Evolutionary conservation across 495 filamentous ascomycete species (phyloP).

Genomic region (Xylaria sp.): DNA sequence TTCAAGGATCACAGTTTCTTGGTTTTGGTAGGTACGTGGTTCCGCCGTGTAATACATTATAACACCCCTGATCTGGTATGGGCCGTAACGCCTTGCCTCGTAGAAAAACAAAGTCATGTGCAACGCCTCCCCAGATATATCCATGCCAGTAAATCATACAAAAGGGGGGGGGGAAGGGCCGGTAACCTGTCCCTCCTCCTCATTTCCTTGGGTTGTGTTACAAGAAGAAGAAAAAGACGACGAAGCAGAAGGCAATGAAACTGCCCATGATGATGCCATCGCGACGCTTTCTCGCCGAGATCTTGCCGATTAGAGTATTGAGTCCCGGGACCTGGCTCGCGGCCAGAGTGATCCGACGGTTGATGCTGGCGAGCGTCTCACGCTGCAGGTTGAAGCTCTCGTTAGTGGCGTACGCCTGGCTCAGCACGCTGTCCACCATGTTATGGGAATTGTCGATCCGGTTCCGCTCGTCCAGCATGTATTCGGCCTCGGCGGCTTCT

Average conservation of each 20-base stretch:
- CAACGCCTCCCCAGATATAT: slow-evolving; percentile 21
- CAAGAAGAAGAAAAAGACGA: slow-evolving; percentile 84
- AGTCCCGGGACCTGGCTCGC: slow-evolving; percentile 92
- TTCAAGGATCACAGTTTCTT: neutral
- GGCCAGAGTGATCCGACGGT: slow-evolving; percentile 84
- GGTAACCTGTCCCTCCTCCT: neutral
- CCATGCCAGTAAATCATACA: slow-evolving; percentile 21
- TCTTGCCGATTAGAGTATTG: slow-evolving; percentile 90
- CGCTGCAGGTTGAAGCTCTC: slow-evolving; percentile 88
- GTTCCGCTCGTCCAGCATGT: slow-evolving; percentile 91
- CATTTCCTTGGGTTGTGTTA: slow-evolving; percentile 42
- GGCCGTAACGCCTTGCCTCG: slow-evolving; percentile 28
- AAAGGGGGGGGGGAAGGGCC: neutral
- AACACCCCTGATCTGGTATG: slow-evolving; percentile 7
- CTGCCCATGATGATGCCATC: slow-evolving; percentile 92
- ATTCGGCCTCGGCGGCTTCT: slow-evolving; percentile 84
- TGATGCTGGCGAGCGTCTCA: slow-evolving; percentile 84
- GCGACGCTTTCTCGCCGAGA: slow-evolving; percentile 92
- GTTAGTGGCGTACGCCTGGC: slow-evolving; percentile 96
- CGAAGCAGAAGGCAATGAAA: slow-evolving; percentile 90
- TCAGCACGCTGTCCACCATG: slow-evolving; percentile 87
- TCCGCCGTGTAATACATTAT: slow-evolving; percentile 5
- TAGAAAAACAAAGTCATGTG: slow-evolving; percentile 1
- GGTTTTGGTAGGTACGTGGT: neutral
- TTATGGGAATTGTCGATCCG: slow-evolving; percentile 86